Base-by-base conservation (phyloP, 2,329 filamentous ascomycete species). In the Trichothecium sympodiale region DNA sequence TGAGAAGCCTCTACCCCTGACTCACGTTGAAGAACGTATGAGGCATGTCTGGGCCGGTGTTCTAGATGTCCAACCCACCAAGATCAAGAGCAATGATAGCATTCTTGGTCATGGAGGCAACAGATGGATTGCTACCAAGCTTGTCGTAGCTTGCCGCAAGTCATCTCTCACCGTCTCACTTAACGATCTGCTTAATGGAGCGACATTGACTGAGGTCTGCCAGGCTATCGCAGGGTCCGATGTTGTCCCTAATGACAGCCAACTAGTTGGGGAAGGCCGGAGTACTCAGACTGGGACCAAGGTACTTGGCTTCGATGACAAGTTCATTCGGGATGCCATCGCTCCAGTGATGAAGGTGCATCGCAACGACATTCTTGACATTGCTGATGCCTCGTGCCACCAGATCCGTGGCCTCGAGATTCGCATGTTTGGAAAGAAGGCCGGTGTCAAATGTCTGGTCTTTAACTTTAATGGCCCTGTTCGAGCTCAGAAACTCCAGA, bases 401-500 rank as follows among this genome's bases (percentile, higher is more conserved):
- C 69, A 73, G 46, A 56, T 66, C 3, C 59, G 59, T 16, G 61
- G 56, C 39, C 59, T 73, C 20, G 69, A 73, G 47, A 52, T 67
- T 2, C 62, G 57, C 6, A 61, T 71, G 51, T 57, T 66, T 6
- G 54, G 51, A 13, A 55, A 52, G 0, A 56, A 59, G 0, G 65
- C 60, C 1, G 65, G 68, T 38, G 51, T 72, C 30, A 56, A 60
- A 43, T 69, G 68, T 43, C 53, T 72, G 4, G 49, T 65, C 2
- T 59, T 74, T 39, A 63, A 58, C 25, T 67, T 69, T 50, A 62
- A 55, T 17, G 67, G 67, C 0, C 48, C 57, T 0, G 44, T 71
- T 0, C 55, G 63, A 20, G 44, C 51, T 31, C 55, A 57, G 29
- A 62, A 60, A 40, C 58, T 72, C 2, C 61, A 70, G 39, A 54